Percentiles rank a stretch among this genome's conserved stretches.
These are phyloP conservation scores for Backusella tuberculispora DNA, from an alignment of 192 early-diverging fungal genomes.

Conservation along the genomic window DNA sequence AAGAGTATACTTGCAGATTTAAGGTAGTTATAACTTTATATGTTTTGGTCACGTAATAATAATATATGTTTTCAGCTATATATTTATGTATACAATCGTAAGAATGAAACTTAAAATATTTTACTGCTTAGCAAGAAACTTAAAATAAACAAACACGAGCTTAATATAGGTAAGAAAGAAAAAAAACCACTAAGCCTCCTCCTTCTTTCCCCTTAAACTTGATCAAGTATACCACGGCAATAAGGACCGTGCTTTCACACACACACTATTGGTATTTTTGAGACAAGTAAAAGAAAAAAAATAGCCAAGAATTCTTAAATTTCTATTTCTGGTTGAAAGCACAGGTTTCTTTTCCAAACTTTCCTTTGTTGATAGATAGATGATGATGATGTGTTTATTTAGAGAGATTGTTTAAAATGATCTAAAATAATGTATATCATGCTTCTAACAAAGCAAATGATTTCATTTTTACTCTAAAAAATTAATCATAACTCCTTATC, in stretches of 20 bases:
- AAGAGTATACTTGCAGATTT: no score
- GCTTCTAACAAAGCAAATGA: not conserved
- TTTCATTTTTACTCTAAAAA: not conserved
- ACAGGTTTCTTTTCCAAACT: not conserved
- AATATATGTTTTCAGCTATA: no score
- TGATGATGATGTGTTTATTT: not conserved
- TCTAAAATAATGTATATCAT: not conserved
- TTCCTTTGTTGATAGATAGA: not conserved
- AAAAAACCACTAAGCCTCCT: no score
- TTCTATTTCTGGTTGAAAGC: constrained; percentile 2
- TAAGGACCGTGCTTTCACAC: not conserved
- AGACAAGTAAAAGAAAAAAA: not conserved
- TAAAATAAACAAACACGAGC: no score
- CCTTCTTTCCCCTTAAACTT: not conserved
- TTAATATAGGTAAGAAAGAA: no score
- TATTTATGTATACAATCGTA: no score
- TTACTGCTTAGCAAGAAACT: no score
- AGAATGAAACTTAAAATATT: no score
- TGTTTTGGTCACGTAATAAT: no score
- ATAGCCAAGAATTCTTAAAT: not conserved
- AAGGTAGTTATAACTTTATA: no score
- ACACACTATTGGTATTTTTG: not conserved
- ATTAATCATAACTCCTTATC: constrained; percentile 1
- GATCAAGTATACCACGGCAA: not conserved
- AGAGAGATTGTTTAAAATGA: not conserved